A percentile compares a stretch with the other conserved stretches of the same genome.
These are phyloP conservation scores for Elsinoe batatas DNA, from an alignment of 2,329 filamentous ascomycete genomes.

Conservation along the genomic window DNA sequence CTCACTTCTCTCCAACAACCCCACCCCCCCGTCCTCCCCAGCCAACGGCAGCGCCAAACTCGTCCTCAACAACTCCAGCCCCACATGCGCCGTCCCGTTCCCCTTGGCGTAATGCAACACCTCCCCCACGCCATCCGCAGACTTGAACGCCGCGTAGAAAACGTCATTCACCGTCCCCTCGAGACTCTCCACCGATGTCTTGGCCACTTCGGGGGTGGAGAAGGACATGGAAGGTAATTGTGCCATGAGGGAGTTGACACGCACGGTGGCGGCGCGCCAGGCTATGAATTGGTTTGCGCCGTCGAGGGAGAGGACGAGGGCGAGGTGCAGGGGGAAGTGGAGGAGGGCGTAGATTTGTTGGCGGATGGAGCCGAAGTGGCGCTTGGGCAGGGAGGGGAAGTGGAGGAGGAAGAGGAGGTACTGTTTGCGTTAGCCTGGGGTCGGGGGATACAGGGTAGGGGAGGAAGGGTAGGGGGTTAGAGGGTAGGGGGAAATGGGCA, in stretches of 20 bases:
- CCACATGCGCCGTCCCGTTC: conserved; percentile 14
- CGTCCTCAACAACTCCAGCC: conserved; percentile 14
- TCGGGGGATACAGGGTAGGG: no score
- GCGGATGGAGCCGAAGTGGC: conserved; percentile 19
- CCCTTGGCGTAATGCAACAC: conserved; percentile 4
- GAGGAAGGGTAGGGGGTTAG: not conserved
- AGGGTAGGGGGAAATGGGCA: no score
- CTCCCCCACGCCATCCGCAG: conserved; percentile 19
- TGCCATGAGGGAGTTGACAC: conserved; percentile 14
- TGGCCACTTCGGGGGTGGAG: not conserved
- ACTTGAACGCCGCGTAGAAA: conserved; percentile 16
- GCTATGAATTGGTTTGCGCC: conserved; percentile 26
- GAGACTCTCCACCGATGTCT: not conserved
- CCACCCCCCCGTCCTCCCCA: no score
- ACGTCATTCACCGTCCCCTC: conserved; percentile 14
- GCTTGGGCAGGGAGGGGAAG: conserved; percentile 19
- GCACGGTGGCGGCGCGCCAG: conserved; percentile 22
- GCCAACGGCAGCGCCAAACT: no score
- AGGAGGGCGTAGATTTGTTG: conserved; percentile 21
- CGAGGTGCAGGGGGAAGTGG: conserved; percentile 21
- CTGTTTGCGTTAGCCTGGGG: not conserved
- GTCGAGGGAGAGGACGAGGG: conserved; percentile 17
- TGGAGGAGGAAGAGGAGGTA: conserved; percentile 23
- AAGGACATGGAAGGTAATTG: not conserved
- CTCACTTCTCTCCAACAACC: no score